Evolutionary conservation across 2,329 filamentous ascomycete species (phyloP).

Genomic region (Raffaelea arxii): DNA sequence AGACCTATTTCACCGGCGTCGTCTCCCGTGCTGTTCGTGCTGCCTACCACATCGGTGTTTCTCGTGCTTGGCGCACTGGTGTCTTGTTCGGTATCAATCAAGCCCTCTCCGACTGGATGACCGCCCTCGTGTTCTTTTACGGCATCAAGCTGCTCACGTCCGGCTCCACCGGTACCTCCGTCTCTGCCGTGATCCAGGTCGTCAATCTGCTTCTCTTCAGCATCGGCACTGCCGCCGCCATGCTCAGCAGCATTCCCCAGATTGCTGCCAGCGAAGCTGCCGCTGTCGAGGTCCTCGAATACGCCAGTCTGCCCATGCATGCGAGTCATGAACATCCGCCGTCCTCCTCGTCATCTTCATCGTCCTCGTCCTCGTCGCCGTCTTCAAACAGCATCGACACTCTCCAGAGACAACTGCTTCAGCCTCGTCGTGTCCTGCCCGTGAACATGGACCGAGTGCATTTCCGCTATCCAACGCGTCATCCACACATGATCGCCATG

Average conservation of each 20-base stretch:
- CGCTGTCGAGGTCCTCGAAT: conserved; percentile 61
- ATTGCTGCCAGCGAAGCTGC: conserved; percentile 65
- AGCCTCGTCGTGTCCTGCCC: too few species aligned
- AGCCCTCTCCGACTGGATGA: conserved; percentile 59
- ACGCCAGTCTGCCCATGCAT: conserved; percentile 48
- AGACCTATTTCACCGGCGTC: conserved; percentile 58
- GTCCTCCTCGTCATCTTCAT: too few species aligned
- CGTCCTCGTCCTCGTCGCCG: too few species aligned
- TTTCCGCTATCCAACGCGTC: conserved; percentile 71
- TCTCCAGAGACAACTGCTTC: too few species aligned
- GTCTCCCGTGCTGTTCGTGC: conserved; percentile 41
- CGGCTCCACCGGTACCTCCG: conserved; percentile 7
- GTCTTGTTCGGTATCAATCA: conserved; percentile 71
- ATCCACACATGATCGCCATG: too few species aligned
- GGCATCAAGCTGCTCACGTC: conserved; percentile 54
- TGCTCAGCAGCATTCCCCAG: conserved; percentile 70
- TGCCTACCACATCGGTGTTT: conserved; percentile 52
- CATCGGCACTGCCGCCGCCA: conserved; percentile 59
- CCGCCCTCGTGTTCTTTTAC: conserved; percentile 77
- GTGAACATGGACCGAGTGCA: conserved; percentile 46
- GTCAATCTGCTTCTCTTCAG: conserved; percentile 79
- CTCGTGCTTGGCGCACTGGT: conserved; percentile 57
- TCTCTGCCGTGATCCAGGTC: conserved; percentile 57
- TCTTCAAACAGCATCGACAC: too few species aligned
- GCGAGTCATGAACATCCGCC: conserved; percentile 45